These are phyloP conservation scores for Quercus alba DNA, from an alignment of 306 rosid species.

Conservation along the genomic window DNA sequence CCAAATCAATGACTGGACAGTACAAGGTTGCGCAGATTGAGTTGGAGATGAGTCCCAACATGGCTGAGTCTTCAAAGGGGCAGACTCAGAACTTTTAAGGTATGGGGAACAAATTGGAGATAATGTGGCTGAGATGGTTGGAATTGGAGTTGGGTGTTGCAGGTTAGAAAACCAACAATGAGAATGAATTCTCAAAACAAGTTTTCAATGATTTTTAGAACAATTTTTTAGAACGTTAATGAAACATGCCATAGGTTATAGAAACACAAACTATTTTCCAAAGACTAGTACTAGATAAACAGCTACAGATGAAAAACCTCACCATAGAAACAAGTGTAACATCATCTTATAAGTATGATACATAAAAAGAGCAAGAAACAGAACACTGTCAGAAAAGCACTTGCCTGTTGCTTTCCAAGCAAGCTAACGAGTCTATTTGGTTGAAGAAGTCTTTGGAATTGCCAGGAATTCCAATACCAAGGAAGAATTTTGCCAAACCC, in stretches of 20 bases:
- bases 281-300: background rate
- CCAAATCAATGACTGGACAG: no score
- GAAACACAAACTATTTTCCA: background rate
- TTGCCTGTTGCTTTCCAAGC: constrained; percentile 78
- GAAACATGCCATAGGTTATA: background rate
- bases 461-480: constrained; percentile 93
- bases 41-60: no score
- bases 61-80: no score
- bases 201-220: no score
- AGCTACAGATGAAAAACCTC: background rate
- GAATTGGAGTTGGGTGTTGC: no score
- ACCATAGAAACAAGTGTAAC: constrained; percentile 2
- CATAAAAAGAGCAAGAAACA: background rate
- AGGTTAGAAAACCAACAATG: no score
- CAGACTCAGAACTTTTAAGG: no score
- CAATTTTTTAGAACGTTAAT: no score
- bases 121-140: no score
- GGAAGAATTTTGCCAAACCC: constrained; percentile 92
- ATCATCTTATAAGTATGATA: constrained; percentile 6
- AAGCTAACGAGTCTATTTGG: constrained; percentile 83
- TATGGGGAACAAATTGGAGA: no score
- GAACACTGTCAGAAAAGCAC: constrained; percentile 19
- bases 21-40: no score
- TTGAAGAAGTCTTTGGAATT: constrained; percentile 81
- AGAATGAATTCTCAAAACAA: no score